phyloP scores from a whole-genome alignment of 495 filamentous ascomycete species.

The Corynascus novoguineensis region DNA sequence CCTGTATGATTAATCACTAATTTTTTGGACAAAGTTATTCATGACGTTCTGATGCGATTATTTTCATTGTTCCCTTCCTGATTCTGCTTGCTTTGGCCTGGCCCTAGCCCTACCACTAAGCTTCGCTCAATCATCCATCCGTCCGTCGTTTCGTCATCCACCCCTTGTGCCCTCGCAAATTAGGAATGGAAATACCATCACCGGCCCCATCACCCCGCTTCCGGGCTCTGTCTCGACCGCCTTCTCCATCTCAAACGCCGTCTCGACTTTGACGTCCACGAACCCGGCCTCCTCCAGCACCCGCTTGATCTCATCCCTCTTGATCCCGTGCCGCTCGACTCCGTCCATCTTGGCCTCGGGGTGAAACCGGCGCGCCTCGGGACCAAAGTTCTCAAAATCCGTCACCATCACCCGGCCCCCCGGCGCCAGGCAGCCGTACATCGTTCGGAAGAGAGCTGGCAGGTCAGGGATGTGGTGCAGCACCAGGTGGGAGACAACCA shows the following conservation, averaged over 20 bases:
- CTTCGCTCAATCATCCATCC: no score
- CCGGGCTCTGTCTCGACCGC: slow-evolving; percentile 38
- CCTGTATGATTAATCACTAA: not conserved
- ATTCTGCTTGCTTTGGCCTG: no score
- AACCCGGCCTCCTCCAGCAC: slow-evolving; percentile 46
- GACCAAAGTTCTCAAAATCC: slow-evolving; percentile 55
- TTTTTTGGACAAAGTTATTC: no score
- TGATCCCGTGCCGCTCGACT: slow-evolving; percentile 51
- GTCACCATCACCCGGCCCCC: slow-evolving; percentile 45
- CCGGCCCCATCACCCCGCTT: slow-evolving; percentile 21
- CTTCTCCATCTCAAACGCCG: slow-evolving; percentile 44
- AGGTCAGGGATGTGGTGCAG: slow-evolving; percentile 51
- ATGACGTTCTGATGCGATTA: no score
- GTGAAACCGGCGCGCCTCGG: slow-evolving; percentile 48
- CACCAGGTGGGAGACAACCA: slow-evolving; percentile 48
- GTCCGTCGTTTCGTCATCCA: not conserved
- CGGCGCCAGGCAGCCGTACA: slow-evolving; percentile 39
- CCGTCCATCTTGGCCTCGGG: slow-evolving; percentile 46
- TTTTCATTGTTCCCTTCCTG: no score
- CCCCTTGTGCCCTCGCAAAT: slow-evolving; percentile 39
- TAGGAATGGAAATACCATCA: slow-evolving; percentile 48
- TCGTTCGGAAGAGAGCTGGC: slow-evolving; percentile 31
- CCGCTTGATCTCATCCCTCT: slow-evolving; percentile 31
- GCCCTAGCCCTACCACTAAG: no score
- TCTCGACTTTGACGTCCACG: slow-evolving; percentile 37